Conservation (phyloP, 1,139 yeast genomes). For the Debaryomyces sp. region DNA sequence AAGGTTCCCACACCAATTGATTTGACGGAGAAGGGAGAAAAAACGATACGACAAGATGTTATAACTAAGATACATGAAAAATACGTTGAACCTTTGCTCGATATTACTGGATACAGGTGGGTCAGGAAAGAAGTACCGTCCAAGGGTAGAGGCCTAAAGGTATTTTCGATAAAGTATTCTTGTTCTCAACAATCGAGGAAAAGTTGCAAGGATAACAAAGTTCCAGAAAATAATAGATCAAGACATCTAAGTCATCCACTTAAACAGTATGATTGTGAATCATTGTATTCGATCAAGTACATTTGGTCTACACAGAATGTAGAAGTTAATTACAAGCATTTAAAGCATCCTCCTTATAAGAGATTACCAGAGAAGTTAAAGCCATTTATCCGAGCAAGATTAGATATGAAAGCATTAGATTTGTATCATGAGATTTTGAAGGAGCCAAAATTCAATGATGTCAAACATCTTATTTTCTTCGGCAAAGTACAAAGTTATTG, state of each 20-base stretch:
- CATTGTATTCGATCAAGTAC: conserved; percentile 19
- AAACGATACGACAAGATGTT: conserved; percentile 11
- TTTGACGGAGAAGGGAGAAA: conserved; percentile 6
- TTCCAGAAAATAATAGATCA: conserved; percentile 10
- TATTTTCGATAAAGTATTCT: conserved; percentile 20
- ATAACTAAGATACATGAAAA: conserved; percentile 16
- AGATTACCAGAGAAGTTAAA: conserved; percentile 21
- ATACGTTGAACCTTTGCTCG: conserved; percentile 21
- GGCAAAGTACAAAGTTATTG: conserved; percentile 24
- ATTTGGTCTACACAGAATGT: conserved; percentile 18
- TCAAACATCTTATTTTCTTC: conserved; percentile 18
- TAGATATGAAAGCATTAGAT: conserved; percentile 21
- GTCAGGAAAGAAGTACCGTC: conserved; percentile 21
- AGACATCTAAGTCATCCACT: conserved; percentile 22
- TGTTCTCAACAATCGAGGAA: conserved; percentile 20
- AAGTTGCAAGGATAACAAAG: background rate
- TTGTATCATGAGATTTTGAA: conserved; percentile 19
- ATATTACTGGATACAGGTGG: conserved; percentile 21
- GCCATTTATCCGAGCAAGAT: conserved; percentile 19
- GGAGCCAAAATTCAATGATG: conserved; percentile 14
- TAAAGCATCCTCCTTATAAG: conserved; percentile 19
- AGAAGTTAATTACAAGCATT: conserved; percentile 17
- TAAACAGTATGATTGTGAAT: conserved; percentile 20
- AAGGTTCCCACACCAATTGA: conserved; percentile 2
- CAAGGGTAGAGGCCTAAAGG: conserved; percentile 20